Evolutionary conservation across 139 green algal genomes (phyloP), one percentile per base, ranked within the genome.

Genomic region (Dunaliella primolecta): DNA sequence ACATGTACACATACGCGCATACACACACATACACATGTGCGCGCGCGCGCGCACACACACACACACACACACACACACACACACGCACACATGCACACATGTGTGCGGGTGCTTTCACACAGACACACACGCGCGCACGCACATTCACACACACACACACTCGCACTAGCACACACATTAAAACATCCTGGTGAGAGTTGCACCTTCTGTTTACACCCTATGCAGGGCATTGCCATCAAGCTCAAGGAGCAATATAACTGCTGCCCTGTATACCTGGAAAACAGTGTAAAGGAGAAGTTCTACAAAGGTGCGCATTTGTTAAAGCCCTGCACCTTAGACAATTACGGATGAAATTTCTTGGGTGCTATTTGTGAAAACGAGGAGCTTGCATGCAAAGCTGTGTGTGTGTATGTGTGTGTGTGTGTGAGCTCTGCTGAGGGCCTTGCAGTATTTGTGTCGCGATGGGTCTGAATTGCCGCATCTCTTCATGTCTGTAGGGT

Each of bases 301-400:
- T 99, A 99, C 93, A 97, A 96, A 85, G 94, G 95, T 96, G 80
- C 37, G 89, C n/a, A n/a, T n/a, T n/a, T n/a, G n/a, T n/a, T n/a
- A n/a, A n/a, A n/a, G n/a, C n/a, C n/a, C n/a, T n/a, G n/a, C n/a
- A n/a, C n/a, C n/a, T n/a, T n/a, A n/a, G n/a, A n/a, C n/a, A n/a
- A n/a, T n/a, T n/a, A n/a, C n/a, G n/a, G n/a, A n/a, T n/a, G n/a
- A n/a, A n/a, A n/a, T n/a, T n/a, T n/a, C n/a, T n/a, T n/a, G n/a
- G n/a, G n/a, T n/a, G n/a, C n/a, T n/a, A n/a, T n/a, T n/a, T n/a
- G n/a, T n/a, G n/a, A n/a, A n/a, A n/a, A n/a, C n/a, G n/a, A n/a
- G n/a, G n/a, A n/a, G n/a, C n/a, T n/a, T n/a, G n/a, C n/a, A n/a
- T n/a, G n/a, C n/a, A n/a, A n/a, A n/a, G n/a, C n/a, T n/a, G n/a